Base-by-base conservation (phyloP, 2,329 filamentous ascomycete species). In the Coniochaeta pulveracea region DNA sequence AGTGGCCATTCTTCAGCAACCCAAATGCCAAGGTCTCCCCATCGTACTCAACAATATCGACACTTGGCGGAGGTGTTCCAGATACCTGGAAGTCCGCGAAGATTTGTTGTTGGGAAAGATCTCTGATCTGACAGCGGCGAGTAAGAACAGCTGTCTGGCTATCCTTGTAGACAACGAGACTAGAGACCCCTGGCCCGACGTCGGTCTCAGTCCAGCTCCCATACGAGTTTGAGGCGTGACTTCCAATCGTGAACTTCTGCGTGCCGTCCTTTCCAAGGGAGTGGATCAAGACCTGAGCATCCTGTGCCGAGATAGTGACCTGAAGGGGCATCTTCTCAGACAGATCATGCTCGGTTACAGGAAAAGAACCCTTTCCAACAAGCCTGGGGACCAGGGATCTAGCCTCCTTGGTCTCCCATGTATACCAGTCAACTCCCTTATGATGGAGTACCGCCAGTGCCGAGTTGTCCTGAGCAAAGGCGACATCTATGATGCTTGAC, bases 401-500 rank as follows among this genome's bases (percentile, higher is more conserved):
- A 12, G 68, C 66, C n/a, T 65, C 65, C 35, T 70, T 69, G 33
- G 76, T 61, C 18, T 78, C 70, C 66, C 85, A 85, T 10, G 72
- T 57, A 47, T 81, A 93, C 0, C 93, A 40, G 19, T 79, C 71
- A 16, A 94, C 60, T 2, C 72, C 73, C 11, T 59, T 50, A 18
- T 70, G 64, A 44, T 86, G 82, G 14, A 95, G 61, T 7, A 93
- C 70, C 4, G 77, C 85, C 49, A 96, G 67, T 6, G 65, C 63
- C 2, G 66, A 67, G 31, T 80, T 77, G 30, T 69, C 66, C 10
- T 63, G 64, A 32, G 75, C 80, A 43, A 95, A 76, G 0, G 80
- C 75, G 33, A 91, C 74, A 56, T 95, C 86, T 12, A 84, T 59
- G 3, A 76, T 69, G 34, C 79, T 76, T 0, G 67, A 67, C 10